Conservation (phyloP, 495 filamentous ascomycete species). For the Trichodelitschia bisporula region DNA sequence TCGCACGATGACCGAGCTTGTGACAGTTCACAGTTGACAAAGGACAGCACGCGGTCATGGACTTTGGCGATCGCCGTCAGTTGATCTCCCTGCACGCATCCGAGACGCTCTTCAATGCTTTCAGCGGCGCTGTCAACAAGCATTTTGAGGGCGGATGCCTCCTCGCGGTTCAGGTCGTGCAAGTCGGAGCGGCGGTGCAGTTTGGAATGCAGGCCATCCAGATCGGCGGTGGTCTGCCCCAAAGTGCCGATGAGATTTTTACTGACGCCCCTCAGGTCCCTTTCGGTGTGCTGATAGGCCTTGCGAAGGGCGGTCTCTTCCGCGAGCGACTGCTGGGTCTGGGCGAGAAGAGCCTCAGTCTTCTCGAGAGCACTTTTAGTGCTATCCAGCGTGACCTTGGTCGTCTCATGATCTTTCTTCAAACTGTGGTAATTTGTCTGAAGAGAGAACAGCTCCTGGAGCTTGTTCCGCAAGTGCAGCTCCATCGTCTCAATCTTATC, state of each 20-base stretch:
- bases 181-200: constrained; percentile 58
- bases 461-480: constrained; percentile 64
- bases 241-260: constrained; percentile 51
- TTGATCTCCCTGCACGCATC: constrained; percentile 43
- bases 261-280: constrained; percentile 43
- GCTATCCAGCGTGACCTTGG: constrained; percentile 40
- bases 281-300: constrained; percentile 72
- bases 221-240: constrained; percentile 49
- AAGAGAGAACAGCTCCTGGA: constrained; percentile 66
- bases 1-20: constrained; percentile 38
- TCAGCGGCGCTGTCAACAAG: constrained; percentile 51
- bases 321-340: constrained; percentile 46
- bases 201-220: constrained; percentile 60
- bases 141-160: constrained; percentile 42
- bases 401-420: constrained; percentile 67
- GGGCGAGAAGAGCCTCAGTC: constrained; percentile 57
- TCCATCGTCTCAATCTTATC: constrained; percentile 88
- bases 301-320: constrained; percentile 60
- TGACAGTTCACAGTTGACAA: constrained; percentile 44
- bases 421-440: constrained; percentile 64
- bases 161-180: constrained; percentile 54
- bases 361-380: constrained; percentile 62
- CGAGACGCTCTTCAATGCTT: constrained; percentile 47
- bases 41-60: constrained; percentile 41
- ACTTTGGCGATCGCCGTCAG: constrained; percentile 37